Evolutionary conservation across 306 rosid species (phyloP).

Genomic region (Gastrolobium villosum): DNA sequence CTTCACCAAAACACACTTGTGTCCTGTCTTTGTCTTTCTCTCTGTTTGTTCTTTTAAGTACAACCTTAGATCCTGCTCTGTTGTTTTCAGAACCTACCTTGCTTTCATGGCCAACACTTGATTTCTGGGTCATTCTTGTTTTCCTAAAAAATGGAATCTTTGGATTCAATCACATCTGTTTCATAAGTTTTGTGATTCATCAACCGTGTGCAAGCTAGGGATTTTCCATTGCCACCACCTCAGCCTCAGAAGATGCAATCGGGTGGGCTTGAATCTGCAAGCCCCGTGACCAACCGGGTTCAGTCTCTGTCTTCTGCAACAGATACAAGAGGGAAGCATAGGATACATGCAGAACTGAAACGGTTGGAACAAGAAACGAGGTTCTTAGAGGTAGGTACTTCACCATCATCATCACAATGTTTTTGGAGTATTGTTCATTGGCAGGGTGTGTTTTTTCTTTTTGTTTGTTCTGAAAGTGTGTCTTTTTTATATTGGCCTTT

Average conservation of each 20-base stretch:
- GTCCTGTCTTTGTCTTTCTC: conserved; percentile 44
- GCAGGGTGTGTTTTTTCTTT: background rate
- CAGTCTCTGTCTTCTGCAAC: conserved; percentile 67
- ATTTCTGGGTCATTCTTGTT: conserved; percentile 67
- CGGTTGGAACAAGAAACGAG: conserved; percentile 93
- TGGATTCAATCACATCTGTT: conserved; percentile 48
- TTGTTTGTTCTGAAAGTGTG: conserved; percentile 32
- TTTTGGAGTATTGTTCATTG: conserved; percentile 31
- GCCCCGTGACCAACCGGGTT: conserved; percentile 70
- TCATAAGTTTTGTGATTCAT: conserved; percentile 40
- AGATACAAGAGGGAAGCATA: conserved; percentile 94
- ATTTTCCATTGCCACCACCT: conserved; percentile 23
- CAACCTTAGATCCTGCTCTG: conserved; percentile 55
- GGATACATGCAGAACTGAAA: conserved; percentile 90
- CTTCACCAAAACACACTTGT: conserved; percentile 34
- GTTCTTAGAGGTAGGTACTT: conserved; percentile 78
- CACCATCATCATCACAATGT: background rate
- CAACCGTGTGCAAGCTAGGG: conserved; percentile 37
- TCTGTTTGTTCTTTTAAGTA: conserved; percentile 36
- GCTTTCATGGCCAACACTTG: conserved; percentile 39
- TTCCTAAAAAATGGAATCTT: conserved; percentile 47
- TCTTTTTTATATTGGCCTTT: conserved; percentile 27
- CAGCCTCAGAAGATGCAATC: conserved; percentile 73
- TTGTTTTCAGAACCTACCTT: conserved; percentile 39
- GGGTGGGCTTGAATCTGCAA: conserved; percentile 74